Base-by-base conservation (phyloP, 306 rosid genomes). In the Morella rubra region DNA sequence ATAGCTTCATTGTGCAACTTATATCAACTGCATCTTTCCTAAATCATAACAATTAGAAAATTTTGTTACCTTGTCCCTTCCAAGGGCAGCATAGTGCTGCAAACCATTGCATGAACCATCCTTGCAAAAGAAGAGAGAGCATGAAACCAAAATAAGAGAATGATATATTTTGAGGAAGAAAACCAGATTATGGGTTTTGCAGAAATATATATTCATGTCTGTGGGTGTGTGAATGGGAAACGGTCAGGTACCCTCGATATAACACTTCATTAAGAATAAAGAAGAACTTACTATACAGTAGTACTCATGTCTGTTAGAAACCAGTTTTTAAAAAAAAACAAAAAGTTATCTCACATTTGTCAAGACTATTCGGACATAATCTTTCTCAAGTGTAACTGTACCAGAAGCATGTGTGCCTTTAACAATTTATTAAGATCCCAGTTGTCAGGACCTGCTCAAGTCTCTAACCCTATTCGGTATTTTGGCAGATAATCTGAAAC, bases 51-150 rank as follows among this genome's bases (percentile, higher is more conserved):
- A 24, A 65, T 50, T 76, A 70, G 70, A 78, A 49, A 74, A 75
- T 67, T 50, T 68, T 27, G 50, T 60, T 90, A 95, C 99, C 97
- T 84, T 90, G 89, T 95, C 99, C 89, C 99, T 92, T 49, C 99
- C 99, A 69, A 95, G 96, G 50, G 99, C 97, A 60, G 99, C 99
- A 84, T 95, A 95, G 79, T 95, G 99, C 80, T 95, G 99, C 85
- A 95, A 87, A 81, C 99, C 99, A 89, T 95, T 95, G 85, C 99
- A 95, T 5, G 99, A 95, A 84, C 99, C 99, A 90, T 95, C 99
- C 99, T 95, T 80, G 87, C 73, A 81, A 74, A 64, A 56, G 42
- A 50, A 76, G 32, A 68, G 75, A 75, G 44, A 80, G 71, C 80
- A 50, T 6, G 15, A 53, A 80, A 14, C 41, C 37, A 41, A 8